phyloP scores from a whole-genome alignment of 768 basidiomycete species.

The Suillus subaureus region DNA sequence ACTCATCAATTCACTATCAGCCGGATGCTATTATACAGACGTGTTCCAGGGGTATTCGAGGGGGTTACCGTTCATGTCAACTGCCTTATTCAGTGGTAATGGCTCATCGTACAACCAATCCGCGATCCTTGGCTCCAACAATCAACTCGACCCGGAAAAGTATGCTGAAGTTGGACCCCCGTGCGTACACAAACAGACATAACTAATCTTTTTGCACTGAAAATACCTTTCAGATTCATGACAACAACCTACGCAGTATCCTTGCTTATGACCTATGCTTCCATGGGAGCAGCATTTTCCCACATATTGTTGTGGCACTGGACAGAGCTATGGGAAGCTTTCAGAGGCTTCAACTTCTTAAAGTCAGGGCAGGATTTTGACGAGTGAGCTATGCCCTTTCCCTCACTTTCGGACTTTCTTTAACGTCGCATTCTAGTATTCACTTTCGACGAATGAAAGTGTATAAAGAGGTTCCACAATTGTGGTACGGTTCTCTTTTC shows the following conservation, averaged over 20 bases:
- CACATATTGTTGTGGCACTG: conserved; percentile 55
- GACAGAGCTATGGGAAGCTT: conserved; percentile 39
- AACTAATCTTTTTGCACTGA: conserved; percentile 6
- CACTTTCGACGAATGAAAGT: conserved; percentile 48
- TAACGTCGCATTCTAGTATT: conserved; percentile 1
- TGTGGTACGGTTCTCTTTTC: conserved; percentile 51
- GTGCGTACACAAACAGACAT: conserved; percentile 10
- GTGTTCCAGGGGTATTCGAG: conserved; percentile 42
- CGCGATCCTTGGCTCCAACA: conserved; percentile 15
- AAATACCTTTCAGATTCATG: conserved; percentile 16
- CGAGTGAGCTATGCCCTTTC: neutral
- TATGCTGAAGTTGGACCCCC: conserved; percentile 16
- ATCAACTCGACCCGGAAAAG: conserved; percentile 14
- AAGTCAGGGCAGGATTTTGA: conserved; percentile 21
- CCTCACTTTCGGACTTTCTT: neutral
- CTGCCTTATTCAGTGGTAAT: conserved; percentile 40
- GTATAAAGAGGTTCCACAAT: conserved; percentile 56
- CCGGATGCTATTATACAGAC: conserved; percentile 37
- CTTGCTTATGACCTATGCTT: conserved; percentile 13
- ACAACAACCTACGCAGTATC: conserved; percentile 20
- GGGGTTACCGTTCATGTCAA: conserved; percentile 50
- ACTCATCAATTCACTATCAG: neutral
- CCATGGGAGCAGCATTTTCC: conserved; percentile 38
- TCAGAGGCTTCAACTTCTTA: conserved; percentile 27
- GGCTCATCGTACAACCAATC: conserved; percentile 17